Conservation (phyloP, 371 early-diverging fungal genomes). For the Mucor circinelloides region DNA sequence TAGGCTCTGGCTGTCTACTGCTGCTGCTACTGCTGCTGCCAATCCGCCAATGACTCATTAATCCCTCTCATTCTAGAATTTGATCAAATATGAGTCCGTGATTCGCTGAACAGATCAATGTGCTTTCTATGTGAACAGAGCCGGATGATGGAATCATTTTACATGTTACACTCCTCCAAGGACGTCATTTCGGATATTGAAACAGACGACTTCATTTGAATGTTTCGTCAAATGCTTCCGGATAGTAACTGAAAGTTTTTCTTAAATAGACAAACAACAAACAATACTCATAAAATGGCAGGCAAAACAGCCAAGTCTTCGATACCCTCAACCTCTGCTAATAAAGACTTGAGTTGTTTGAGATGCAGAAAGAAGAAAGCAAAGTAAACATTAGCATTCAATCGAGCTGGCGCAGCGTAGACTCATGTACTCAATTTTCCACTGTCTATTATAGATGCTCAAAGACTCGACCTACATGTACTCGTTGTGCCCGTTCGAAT, state of each 20-base stretch:
- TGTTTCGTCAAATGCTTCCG: neutral
- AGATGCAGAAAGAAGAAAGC: conserved; percentile 58
- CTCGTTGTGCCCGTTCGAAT: conserved; percentile 52
- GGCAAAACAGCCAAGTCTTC: conserved; percentile 16
- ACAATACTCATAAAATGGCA: conserved; percentile 10
- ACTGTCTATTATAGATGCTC: conserved; percentile 40
- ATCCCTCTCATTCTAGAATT: neutral
- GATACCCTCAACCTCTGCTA: conserved; percentile 17
- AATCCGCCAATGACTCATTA: neutral
- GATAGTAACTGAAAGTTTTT: neutral
- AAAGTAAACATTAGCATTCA: conserved; percentile 32
- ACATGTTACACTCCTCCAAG: neutral
- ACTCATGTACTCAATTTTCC: neutral
- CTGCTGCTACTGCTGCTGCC: neutral
- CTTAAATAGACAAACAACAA: neutral
- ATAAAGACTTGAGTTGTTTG: conserved; percentile 51
- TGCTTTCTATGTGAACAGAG: no score
- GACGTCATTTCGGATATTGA: conserved; percentile 7
- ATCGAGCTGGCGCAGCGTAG: neutral
- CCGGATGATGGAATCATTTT: no score
- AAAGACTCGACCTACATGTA: conserved; percentile 52
- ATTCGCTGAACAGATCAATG: neutral
- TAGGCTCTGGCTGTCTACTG: neutral
- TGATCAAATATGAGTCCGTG: neutral
- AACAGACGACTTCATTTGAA: neutral